Evolutionary conservation across 345 rosid species (phyloP).

Genomic region (Populus pruinosa): DNA sequence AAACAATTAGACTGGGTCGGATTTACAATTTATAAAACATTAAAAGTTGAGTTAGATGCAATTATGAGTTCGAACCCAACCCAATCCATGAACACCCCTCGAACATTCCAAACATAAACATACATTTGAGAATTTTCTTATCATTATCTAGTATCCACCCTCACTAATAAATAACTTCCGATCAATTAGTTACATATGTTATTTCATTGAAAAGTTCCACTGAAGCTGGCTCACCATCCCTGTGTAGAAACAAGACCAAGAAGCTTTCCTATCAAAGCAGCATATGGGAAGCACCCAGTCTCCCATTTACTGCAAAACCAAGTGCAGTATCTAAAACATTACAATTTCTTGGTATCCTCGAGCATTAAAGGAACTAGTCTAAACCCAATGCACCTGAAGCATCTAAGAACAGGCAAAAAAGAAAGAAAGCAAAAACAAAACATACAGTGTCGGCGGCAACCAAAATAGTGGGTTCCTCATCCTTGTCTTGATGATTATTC

Average conservation of each 20-base stretch:
- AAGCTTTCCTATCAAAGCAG: no score
- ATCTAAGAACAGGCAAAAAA: background rate
- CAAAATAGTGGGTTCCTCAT: constrained; percentile 42
- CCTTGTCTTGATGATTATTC: constrained; percentile 25
- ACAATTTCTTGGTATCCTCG: constrained; percentile 30
- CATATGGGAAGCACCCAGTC: background rate
- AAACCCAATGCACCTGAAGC: constrained; percentile 11
- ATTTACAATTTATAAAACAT: no score
- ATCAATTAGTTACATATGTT: background rate
- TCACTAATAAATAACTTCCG: background rate
- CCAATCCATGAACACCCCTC: no score
- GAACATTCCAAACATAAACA: background rate
- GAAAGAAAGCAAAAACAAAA: constrained; percentile 20
- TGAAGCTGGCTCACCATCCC: background rate
- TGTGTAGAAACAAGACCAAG: background rate
- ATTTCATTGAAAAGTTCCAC: background rate
- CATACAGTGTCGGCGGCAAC: constrained; percentile 78
- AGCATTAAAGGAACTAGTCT: constrained; percentile 32
- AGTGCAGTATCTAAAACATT: background rate
- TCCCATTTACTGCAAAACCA: background rate
- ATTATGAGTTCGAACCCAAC: no score
- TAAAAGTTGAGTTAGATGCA: no score
- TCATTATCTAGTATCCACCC: background rate
- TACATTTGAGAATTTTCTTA: background rate
- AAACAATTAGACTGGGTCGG: no score